Conservation (phyloP, 257 asterid species). For the Jaltomata sinuosa region DNA sequence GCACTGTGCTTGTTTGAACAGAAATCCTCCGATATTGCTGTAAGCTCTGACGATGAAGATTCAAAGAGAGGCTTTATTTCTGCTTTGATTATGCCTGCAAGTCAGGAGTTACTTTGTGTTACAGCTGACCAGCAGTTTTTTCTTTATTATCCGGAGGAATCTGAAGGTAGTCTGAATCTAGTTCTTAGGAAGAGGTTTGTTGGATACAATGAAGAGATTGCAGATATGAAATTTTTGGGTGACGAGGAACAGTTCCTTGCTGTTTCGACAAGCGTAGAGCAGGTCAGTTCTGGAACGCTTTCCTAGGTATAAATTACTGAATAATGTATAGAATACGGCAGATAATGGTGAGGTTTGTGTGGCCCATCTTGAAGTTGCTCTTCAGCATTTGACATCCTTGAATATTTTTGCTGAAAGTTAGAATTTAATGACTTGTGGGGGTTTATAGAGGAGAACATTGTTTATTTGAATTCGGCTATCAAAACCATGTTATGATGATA, state of each 20-base stretch:
- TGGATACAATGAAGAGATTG: conserved; percentile 94
- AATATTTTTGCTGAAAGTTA: neutral
- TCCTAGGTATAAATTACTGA: neutral
- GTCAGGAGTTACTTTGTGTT: conserved; percentile 72
- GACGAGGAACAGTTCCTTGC: conserved; percentile 87
- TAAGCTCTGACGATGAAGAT: conserved; percentile 57
- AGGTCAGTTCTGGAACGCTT: conserved; percentile 31
- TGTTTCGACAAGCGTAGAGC: conserved; percentile 92
- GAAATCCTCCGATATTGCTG: conserved; percentile 68
- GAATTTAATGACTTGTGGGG: neutral
- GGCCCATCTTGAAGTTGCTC: neutral
- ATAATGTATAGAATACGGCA: neutral
- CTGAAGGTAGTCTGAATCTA: conserved; percentile 42
- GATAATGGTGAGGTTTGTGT: neutral
- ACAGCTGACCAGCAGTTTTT: conserved; percentile 98
- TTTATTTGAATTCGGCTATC: neutral
- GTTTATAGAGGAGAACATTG: neutral
- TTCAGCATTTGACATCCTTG: neutral
- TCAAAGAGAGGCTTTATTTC: conserved; percentile 77
- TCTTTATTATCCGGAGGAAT: conserved; percentile 47
- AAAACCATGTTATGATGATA: neutral
- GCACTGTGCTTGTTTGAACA: conserved; percentile 76
- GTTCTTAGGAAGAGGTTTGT: conserved; percentile 63
- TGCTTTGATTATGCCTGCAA: conserved; percentile 69
- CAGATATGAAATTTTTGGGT: conserved; percentile 93